Evolutionary conservation across 73 alveolate species (phyloP).

Genomic region (Symbiodinium natans): DNA sequence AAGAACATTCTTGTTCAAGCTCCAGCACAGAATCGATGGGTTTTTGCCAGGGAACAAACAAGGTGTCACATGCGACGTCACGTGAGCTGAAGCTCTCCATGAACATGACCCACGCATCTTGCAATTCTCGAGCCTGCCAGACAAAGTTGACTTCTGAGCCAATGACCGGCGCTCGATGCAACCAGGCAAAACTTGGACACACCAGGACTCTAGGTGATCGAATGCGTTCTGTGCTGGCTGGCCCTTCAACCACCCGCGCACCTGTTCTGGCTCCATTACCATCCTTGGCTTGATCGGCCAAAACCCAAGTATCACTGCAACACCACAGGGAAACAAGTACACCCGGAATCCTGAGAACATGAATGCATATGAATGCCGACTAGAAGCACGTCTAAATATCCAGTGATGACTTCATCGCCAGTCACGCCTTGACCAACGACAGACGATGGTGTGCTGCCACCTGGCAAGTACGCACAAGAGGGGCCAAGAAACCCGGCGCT

Average conservation of each 20-base stretch:
- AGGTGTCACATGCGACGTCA: neutral
- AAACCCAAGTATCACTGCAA: no score
- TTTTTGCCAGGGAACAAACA: neutral
- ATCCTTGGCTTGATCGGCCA: neutral
- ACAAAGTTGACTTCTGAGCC: neutral
- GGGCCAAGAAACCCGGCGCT: no score
- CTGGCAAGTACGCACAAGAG: neutral
- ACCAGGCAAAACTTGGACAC: no score
- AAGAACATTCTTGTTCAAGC: no score
- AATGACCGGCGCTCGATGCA: no score
- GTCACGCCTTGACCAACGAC: neutral
- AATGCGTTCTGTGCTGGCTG: neutral
- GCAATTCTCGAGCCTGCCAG: neutral
- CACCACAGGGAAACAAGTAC: no score
- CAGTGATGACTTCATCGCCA: neutral
- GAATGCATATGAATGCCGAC: neutral
- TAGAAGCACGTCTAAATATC: neutral
- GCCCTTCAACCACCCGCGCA: neutral
- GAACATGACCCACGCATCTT: neutral
- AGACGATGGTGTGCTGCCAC: neutral
- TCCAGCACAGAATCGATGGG: no score
- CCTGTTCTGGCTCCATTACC: neutral
- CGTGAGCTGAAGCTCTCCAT: neutral
- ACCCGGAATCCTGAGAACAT: no score
- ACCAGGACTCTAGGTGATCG: no score